phyloP scores from a whole-genome alignment of 129 eudicot genomes.

The Centella asiatica region DNA sequence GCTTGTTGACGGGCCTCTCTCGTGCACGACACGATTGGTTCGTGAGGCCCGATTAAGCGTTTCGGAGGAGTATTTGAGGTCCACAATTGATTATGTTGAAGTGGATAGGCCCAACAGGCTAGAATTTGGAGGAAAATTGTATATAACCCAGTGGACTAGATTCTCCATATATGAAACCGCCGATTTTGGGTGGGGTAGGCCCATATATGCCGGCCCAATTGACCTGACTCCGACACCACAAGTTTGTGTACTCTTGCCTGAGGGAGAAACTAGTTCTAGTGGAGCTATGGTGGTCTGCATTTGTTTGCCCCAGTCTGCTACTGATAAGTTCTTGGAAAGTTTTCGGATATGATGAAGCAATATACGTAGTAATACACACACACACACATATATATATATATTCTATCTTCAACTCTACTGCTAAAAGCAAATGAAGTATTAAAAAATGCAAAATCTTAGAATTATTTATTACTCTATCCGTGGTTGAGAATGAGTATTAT shows the following conservation, averaged over 20 bases:
- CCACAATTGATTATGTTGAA: constrained; percentile 68
- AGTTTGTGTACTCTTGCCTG: constrained; percentile 76
- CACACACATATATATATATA: too few relatives aligned
- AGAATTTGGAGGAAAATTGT: constrained; percentile 80
- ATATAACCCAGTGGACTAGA: constrained; percentile 89
- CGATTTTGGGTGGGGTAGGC: constrained; percentile 89
- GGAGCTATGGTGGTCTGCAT: constrained; percentile 74
- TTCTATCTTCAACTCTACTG: too few relatives aligned
- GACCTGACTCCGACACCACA: constrained; percentile 92
- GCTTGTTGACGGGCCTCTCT: constrained; percentile 33
- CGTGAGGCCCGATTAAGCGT: constrained; percentile 54
- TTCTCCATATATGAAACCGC: constrained; percentile 77
- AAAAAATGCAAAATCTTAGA: too few relatives aligned
- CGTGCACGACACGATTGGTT: constrained; percentile 28
- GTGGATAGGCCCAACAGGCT: constrained; percentile 58
- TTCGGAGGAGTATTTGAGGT: constrained; percentile 69
- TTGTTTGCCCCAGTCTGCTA: constrained; percentile 76
- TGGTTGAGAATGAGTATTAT: too few relatives aligned
- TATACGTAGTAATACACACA: too few relatives aligned
- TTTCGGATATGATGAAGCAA: constrained; percentile 18
- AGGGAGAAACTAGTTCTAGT: constrained; percentile 41
- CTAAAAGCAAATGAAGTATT: too few relatives aligned
- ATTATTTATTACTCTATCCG: too few relatives aligned
- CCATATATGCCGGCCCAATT: constrained; percentile 76
- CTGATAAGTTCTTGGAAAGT: constrained; percentile 43